Evolutionary conservation across 2,329 filamentous ascomycete genomes (phyloP).

Genomic region (Colletotrichum noveboracense): DNA sequence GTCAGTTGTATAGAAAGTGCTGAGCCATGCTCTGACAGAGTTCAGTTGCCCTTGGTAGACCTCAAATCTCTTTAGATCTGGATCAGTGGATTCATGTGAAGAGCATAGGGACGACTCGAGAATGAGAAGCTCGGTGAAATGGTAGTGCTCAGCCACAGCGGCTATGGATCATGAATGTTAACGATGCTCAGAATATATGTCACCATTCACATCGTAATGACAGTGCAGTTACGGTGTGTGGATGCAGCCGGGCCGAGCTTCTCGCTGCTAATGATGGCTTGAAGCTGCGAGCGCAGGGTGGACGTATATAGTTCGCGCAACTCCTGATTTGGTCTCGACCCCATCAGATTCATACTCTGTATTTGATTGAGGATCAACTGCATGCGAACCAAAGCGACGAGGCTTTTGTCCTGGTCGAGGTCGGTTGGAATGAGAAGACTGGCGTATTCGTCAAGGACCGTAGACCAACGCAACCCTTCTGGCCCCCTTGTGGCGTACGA

Average conservation of each 20-base stretch:
- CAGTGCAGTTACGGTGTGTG: neutral
- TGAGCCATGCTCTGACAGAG: neutral
- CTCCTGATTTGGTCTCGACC: neutral
- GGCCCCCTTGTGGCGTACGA: neutral
- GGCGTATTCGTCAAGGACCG: neutral
- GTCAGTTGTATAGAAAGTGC: neutral
- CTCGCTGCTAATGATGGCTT: neutral
- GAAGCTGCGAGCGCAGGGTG: neutral
- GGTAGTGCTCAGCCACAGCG: neutral
- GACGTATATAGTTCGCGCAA: neutral
- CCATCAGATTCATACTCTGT: neutral
- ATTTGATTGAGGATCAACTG: neutral
- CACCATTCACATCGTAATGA: fast-evolving
- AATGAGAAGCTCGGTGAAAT: neutral
- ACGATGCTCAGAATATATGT: neutral
- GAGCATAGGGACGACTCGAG: neutral
- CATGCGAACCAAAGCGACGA: neutral
- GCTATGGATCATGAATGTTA: neutral
- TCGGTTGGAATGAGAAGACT: neutral
- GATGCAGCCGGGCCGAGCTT: neutral
- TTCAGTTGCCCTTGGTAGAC: neutral
- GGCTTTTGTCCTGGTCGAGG: neutral
- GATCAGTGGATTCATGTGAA: neutral
- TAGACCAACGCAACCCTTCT: neutral
- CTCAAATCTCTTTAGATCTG: neutral